Conservation (phyloP, 73 alveolate genomes). For the Blepharisma japonicum region DNA sequence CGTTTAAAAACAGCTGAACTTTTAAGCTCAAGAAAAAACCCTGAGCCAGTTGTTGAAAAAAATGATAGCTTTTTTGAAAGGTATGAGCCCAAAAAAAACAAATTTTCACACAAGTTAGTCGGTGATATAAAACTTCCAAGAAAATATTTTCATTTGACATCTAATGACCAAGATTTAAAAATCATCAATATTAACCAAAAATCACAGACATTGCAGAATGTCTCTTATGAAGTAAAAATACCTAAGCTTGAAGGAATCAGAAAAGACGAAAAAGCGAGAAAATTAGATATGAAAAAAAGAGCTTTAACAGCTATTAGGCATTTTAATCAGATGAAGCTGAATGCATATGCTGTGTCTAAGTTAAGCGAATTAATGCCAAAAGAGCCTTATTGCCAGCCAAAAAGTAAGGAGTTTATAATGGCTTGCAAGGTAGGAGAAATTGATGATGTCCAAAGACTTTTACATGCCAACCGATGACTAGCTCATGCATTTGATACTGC, state of each 20-base stretch:
- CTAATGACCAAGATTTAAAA: neutral
- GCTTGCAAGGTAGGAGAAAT: slow-evolving; percentile 52
- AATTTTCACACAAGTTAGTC: neutral
- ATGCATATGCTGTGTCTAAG: neutral
- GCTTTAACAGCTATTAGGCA: neutral
- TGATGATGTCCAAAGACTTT: slow-evolving; percentile 30
- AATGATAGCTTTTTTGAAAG: slow-evolving; percentile 12
- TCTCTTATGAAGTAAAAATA: neutral
- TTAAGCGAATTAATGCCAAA: neutral
- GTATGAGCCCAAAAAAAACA: neutral
- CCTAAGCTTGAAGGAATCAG: neutral
- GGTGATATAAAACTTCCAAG: slow-evolving; percentile 16
- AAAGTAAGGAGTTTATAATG: slow-evolving; percentile 1
- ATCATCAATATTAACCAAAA: neutral
- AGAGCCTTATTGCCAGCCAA: slow-evolving; percentile 1
- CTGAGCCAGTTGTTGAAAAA: too few species aligned
- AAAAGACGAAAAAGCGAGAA: too few species aligned
- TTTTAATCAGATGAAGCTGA: neutral
- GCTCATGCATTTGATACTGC: slow-evolving; percentile 70
- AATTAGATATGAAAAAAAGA: neutral
- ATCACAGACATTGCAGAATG: neutral
- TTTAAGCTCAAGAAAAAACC: too few species aligned
- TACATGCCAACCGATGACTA: slow-evolving; percentile 51
- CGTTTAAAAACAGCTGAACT: too few species aligned
- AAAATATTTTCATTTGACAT: neutral